phyloP scores from a whole-genome alignment of 169 alveolate genomes.

The Cryptosporidium ubiquitum region DNA sequence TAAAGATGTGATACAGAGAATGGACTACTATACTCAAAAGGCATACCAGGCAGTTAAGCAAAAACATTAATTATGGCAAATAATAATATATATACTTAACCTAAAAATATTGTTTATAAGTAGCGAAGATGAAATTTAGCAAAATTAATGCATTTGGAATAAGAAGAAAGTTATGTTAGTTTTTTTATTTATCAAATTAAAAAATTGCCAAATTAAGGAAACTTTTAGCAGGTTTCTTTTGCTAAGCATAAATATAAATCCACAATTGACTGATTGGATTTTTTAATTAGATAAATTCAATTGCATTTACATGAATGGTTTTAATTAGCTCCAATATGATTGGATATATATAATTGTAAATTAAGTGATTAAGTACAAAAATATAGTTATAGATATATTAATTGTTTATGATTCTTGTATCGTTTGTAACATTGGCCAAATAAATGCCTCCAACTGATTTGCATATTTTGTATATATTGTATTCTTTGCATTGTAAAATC shows the following conservation, averaged over 20 bases:
- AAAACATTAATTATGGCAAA: constrained; percentile 4
- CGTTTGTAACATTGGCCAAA: constrained; percentile 86
- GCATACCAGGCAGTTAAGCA: constrained; percentile 58
- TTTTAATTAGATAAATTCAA: background rate
- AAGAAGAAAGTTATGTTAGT: background rate
- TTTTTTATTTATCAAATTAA: background rate
- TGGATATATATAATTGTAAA: background rate
- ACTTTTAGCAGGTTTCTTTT: background rate
- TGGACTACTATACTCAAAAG: constrained; percentile 68
- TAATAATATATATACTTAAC: background rate
- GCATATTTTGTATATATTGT: constrained; percentile 97
- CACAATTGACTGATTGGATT: background rate
- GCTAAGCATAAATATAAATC: background rate
- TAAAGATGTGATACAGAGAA: constrained; percentile 45
- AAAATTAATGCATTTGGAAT: background rate
- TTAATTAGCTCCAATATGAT: background rate
- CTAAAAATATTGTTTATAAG: background rate
- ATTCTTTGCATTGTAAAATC: constrained; percentile 92
- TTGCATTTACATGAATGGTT: background rate
- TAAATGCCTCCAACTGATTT: constrained; percentile 90
- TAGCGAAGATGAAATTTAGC: background rate
- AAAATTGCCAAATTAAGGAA: background rate
- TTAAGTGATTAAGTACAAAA: background rate
- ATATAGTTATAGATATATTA: background rate
- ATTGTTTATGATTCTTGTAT: constrained; percentile 28